Base-by-base conservation (phyloP, 306 rosid genomes). In the Lotus japonicus region DNA sequence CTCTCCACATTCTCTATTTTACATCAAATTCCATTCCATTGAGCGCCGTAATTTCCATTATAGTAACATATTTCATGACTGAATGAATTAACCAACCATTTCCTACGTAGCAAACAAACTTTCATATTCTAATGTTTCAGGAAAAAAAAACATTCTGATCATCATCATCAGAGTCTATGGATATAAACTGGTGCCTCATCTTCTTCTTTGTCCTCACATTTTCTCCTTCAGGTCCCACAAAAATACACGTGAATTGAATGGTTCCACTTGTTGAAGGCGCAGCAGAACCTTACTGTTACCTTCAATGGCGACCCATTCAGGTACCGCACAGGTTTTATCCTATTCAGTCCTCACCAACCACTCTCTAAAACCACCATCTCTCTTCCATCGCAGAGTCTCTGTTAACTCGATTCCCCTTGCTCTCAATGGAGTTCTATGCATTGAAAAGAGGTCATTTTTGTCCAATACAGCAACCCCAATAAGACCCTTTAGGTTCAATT, bases 261-360 rank as follows among this genome's bases (percentile, higher is more conserved):
- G 4, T 3, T 26, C 4, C 31, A 1, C 31, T 3, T 26, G 31
- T 26, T 26, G 31, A 26, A 26, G 23, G 21, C 56, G 39, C 7
- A 31, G 14, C 72, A 18, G 11, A 14, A 0, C 9, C 54, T 21
- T 33, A 9, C 51, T 3, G 9, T 14, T 10, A 31, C 53, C 14
- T 26, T 33, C 88, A 41, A 92, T 92, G 98, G 95, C 96, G 18
- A 64, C 77, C 31, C 33, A 55, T 77, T 35, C 71, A 0, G 71
- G 79, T 51, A 35, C 52, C 13, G 19, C 85, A 69, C 84, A 70
- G 2, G 28, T 21, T 16, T 11, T 71, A 2, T 52, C 67, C 2
- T 44, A 77, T 31, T 64, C 87, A 61, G 28, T 77, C n/a, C 54
- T 67, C 77, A 77, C 17, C 15, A 64, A 21, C 77, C 68, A 44